Conservation (phyloP, 805 yeast genomes). For the Wickerhamiella galacta region DNA sequence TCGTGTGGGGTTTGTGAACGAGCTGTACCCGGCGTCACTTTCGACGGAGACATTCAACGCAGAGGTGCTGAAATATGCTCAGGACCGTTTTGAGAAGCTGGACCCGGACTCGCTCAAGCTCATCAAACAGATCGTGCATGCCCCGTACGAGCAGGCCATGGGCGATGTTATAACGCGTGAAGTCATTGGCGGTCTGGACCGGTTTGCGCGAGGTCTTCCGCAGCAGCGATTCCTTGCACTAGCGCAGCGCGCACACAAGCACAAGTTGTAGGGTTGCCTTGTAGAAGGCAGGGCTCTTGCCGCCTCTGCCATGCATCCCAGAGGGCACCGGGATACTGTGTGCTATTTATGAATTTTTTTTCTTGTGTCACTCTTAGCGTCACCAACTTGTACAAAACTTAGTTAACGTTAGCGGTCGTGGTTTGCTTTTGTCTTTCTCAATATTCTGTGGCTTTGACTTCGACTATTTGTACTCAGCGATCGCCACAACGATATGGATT, state of each 20-base stretch:
- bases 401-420: no score
- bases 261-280: conserved; percentile 31
- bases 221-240: conserved; percentile 46
- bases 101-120: conserved; percentile 29
- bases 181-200: conserved; percentile 46
- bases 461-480: no score
- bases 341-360: no score
- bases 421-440: no score
- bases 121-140: conserved; percentile 30
- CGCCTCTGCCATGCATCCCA: no score
- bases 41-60: conserved; percentile 33
- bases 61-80: conserved; percentile 26
- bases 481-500: no score
- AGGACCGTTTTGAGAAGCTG: conserved; percentile 27
- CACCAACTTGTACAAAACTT: no score
- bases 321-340: no score
- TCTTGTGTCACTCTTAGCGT: no score
- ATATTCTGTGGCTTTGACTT: no score
- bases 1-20: conserved; percentile 46
- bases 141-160: conserved; percentile 21
- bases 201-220: conserved; percentile 61
- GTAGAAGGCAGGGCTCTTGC: no score
- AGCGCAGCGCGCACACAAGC: conserved; percentile 37
- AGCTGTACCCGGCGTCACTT: conserved; percentile 28
- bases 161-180: conserved; percentile 46